These are phyloP conservation scores for Phytophthora idaei DNA, from an alignment of 352 stramenopile genomes.

Conservation along the genomic window DNA sequence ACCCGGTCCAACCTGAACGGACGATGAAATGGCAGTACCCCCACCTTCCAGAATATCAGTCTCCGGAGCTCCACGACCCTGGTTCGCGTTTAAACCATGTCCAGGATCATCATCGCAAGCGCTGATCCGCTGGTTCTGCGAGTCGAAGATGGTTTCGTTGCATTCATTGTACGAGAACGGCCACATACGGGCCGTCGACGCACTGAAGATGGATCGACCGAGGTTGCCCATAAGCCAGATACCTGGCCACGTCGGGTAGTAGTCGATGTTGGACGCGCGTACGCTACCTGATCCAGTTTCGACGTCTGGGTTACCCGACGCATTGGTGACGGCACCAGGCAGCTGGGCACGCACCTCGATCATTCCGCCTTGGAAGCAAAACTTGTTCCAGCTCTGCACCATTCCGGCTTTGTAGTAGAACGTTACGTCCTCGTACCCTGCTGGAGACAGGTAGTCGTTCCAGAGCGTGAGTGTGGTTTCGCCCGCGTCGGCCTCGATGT, in stretches of 20 bases:
- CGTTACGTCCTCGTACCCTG: slow-evolving; percentile 49
- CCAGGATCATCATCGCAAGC: slow-evolving; percentile 93
- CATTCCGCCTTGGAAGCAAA: slow-evolving; percentile 94
- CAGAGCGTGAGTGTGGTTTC: slow-evolving; percentile 52
- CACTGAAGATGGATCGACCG: slow-evolving; percentile 92
- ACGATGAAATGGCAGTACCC: slow-evolving; percentile 85
- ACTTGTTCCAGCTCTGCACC: slow-evolving; percentile 95
- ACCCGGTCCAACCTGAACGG: slow-evolving; percentile 86
- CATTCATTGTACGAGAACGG: slow-evolving; percentile 96
- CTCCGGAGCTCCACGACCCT: slow-evolving; percentile 93
- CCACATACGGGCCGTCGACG: slow-evolving; percentile 94
- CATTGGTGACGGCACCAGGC: slow-evolving; percentile 71
- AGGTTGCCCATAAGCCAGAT: too few species aligned
- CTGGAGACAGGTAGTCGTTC: slow-evolving; percentile 66
- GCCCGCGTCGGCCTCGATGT: slow-evolving; percentile 55
- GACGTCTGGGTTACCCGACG: slow-evolving; percentile 14
- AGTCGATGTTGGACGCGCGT: slow-evolving; percentile 27
- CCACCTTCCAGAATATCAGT: slow-evolving; percentile 95
- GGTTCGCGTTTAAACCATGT: slow-evolving; percentile 87
- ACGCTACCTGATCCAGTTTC: slow-evolving; percentile 17
- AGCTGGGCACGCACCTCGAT: slow-evolving; percentile 88
- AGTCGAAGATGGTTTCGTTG: slow-evolving; percentile 68
- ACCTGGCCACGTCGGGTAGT: not conserved
- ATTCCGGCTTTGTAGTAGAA: slow-evolving; percentile 79
- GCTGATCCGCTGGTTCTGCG: slow-evolving; percentile 78